Evolutionary conservation across 2,329 filamentous ascomycete species (phyloP).

Genomic region (Phymatotrichopsis omnivora): DNA sequence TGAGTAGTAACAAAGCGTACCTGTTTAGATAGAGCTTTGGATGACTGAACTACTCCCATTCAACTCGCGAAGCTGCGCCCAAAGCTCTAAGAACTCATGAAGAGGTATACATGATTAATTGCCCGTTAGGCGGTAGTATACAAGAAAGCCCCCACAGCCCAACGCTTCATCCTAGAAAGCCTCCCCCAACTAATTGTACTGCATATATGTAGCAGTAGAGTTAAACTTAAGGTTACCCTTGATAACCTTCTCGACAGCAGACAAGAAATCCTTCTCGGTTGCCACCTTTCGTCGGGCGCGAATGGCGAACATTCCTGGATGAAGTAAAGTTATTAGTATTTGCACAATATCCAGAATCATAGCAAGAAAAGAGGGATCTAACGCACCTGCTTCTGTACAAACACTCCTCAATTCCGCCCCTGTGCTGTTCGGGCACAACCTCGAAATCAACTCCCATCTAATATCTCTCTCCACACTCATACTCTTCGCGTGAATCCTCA

Average conservation of each 20-base stretch:
- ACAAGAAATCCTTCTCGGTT: conserved; percentile 96
- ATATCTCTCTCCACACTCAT: conserved; percentile 99
- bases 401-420: conserved; percentile 93
- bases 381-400: conserved; percentile 77
- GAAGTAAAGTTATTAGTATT: not conserved
- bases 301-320: conserved; percentile 84
- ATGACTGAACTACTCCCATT: too few species aligned
- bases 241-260: conserved; percentile 98
- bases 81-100: too few species aligned
- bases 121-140: too few species aligned
- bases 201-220: conserved; percentile 94
- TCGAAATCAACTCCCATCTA: conserved; percentile 95
- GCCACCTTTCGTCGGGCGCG: conserved; percentile 91
- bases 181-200: conserved; percentile 70
- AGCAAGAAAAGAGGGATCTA: not conserved
- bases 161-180: conserved; percentile 6
- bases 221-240: conserved; percentile 99
- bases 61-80: too few species aligned
- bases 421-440: conserved; percentile 92
- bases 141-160: too few species aligned
- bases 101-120: too few species aligned
- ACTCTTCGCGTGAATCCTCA: conserved; percentile 97
- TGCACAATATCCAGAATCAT: conserved; percentile 4
- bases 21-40: too few species aligned
- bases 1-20: too few species aligned